A percentile compares a stretch with the other conserved stretches of the same genome.
phyloP scores from a whole-genome alignment of 1,284 basidiomycete genomes.

The Mycosarcoma maydis region DNA sequence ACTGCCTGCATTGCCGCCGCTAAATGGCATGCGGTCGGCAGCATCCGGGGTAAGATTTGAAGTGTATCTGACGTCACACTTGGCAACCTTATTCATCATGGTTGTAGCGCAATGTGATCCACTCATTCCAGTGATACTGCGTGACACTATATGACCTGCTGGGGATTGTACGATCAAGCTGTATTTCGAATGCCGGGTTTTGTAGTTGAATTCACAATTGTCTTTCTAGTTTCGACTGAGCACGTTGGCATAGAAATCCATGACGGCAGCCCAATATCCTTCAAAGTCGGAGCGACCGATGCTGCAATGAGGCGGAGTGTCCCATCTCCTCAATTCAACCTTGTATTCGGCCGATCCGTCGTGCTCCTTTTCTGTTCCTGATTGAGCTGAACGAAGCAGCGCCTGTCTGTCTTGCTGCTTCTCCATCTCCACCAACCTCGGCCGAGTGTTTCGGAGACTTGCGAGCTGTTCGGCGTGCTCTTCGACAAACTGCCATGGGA shows the following conservation, averaged over 20 bases:
- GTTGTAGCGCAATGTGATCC: not conserved
- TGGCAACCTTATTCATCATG: too few species aligned
- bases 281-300: slow-evolving; percentile 50
- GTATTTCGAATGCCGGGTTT: not conserved
- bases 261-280: slow-evolving; percentile 53
- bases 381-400: slow-evolving; percentile 4
- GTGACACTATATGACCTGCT: too few species aligned
- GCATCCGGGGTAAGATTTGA: slow-evolving; percentile 30
- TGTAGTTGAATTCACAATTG: too few species aligned
- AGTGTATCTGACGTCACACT: too few species aligned
- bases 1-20: slow-evolving; percentile 13
- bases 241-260: slow-evolving; percentile 35
- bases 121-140: too few species aligned
- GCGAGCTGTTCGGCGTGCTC: slow-evolving; percentile 49
- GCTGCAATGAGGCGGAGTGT: slow-evolving; percentile 52
- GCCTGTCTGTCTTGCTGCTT: slow-evolving; percentile 12
- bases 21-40: slow-evolving; percentile 34
- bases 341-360: slow-evolving; percentile 8
- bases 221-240: slow-evolving; percentile 12
- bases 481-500: slow-evolving; percentile 53
- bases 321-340: slow-evolving; percentile 53
- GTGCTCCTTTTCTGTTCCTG: not conserved
- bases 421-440: slow-evolving; percentile 40
- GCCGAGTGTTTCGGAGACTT: slow-evolving; percentile 3
- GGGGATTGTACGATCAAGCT: too few species aligned